Percentiles rank a stretch among this genome's conserved stretches.
Evolutionary conservation across 1,284 basidiomycete genomes (phyloP).

Genomic region (Cystobasidiaceae sp.): DNA sequence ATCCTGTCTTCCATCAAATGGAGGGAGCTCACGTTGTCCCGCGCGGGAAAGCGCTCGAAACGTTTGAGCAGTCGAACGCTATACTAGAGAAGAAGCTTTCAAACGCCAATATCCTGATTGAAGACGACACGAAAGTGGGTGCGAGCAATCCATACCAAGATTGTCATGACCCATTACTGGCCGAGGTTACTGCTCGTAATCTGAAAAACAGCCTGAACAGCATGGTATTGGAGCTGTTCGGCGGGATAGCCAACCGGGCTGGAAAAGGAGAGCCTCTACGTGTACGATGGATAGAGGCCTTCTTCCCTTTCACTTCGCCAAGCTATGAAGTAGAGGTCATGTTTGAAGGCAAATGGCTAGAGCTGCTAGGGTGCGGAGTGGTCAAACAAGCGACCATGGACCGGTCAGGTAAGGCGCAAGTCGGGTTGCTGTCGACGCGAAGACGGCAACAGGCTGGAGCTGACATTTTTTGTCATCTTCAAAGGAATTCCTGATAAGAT

Average conservation of each 20-base stretch:
- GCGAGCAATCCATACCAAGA: conserved; percentile 74
- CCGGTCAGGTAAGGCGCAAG: conserved; percentile 62
- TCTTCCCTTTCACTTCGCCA: conserved; percentile 95
- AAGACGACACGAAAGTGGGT: conserved; percentile 69
- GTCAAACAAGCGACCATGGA: conserved; percentile 83
- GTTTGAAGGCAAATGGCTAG: conserved; percentile 94
- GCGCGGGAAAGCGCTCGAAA: conserved; percentile 59
- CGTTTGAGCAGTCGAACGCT: conserved; percentile 55
- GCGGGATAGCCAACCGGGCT: conserved; percentile 42
- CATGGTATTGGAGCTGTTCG: conserved; percentile 79
- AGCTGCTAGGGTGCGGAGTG: conserved; percentile 91
- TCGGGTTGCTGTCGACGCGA: too few species aligned
- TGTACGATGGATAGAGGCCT: conserved; percentile 95
- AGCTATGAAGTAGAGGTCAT: conserved; percentile 98
- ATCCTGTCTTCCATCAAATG: conserved; percentile 98
- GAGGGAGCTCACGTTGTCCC: conserved; percentile 82
- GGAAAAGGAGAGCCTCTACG: conserved; percentile 49
- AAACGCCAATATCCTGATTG: conserved; percentile 69
- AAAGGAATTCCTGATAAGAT: conserved; percentile 73
- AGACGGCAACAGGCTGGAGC: too few species aligned
- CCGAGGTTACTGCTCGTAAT: conserved; percentile 70
- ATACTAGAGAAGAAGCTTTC: conserved; percentile 60
- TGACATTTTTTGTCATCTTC: too few species aligned
- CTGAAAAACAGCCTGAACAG: conserved; percentile 88
- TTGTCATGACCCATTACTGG: conserved; percentile 64